Evolutionary conservation across 23 red algal species (phyloP).

Genomic region (Pyropia yezoensis): DNA sequence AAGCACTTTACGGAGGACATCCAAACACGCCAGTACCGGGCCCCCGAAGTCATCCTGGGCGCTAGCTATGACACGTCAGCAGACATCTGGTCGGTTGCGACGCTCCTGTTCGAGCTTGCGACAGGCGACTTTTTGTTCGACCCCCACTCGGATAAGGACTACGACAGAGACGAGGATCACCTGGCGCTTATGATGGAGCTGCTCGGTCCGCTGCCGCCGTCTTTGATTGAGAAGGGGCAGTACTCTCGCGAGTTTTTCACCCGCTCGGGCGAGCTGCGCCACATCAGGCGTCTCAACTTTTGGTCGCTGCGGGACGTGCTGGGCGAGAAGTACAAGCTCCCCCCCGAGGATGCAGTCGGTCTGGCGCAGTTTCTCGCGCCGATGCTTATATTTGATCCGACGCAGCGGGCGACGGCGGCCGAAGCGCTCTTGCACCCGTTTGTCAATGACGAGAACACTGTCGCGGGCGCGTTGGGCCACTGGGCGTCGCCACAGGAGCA

Average conservation of each 20-base stretch:
- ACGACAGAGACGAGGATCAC: conserved; percentile 90
- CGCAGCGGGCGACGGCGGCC: conserved; percentile 34
- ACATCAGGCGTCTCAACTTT: conserved; percentile 78
- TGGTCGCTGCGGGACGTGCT: conserved; percentile 77
- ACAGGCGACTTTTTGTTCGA: conserved; percentile 99
- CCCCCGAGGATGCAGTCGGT: conserved; percentile 43
- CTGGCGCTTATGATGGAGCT: conserved; percentile 92
- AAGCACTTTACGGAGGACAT: conserved; percentile 97
- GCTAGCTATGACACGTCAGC: conserved; percentile 82
- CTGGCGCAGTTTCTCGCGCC: conserved; percentile 61
- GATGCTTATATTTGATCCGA: conserved; percentile 72
- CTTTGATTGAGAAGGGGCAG: conserved; percentile 41
- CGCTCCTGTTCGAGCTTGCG: conserved; percentile 83
- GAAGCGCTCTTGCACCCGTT: conserved; percentile 55
- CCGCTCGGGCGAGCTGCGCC: conserved; percentile 40
- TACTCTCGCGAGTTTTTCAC: conserved; percentile 57
- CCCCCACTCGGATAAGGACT: conserved; percentile 65
- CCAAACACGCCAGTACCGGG: conserved; percentile 92
- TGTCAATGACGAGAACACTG: conserved; percentile 3
- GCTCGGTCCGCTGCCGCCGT: conserved; percentile 56
- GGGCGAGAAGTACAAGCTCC: conserved; percentile 78
- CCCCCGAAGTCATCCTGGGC: conserved; percentile 88
- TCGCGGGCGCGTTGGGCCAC: not conserved
- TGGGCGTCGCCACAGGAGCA: no score
- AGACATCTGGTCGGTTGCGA: conserved; percentile 90